phyloP scores from a whole-genome alignment of 2,329 filamentous ascomycete genomes.

The Penicillium palitans region DNA sequence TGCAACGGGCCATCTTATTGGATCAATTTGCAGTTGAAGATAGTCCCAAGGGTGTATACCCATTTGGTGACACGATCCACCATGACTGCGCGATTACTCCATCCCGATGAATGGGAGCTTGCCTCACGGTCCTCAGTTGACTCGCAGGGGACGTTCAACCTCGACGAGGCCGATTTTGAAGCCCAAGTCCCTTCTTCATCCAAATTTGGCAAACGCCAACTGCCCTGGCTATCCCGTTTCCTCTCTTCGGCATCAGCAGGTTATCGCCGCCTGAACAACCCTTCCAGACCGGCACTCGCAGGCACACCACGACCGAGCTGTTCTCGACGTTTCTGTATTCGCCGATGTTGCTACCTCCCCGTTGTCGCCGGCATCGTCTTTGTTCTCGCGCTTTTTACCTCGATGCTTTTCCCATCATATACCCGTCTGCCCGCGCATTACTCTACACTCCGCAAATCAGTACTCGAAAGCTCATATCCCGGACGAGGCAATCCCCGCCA shows the following conservation, averaged over 20 bases:
- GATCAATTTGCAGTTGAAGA: conserved; percentile 1
- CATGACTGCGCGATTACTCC: conserved; percentile 42
- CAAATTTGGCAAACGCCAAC: conserved; percentile 24
- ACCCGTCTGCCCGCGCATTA: conserved; percentile 57
- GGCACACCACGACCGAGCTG: conserved; percentile 26
- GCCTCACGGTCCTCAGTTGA: conserved; percentile 42
- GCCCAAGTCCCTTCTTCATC: conserved; percentile 35
- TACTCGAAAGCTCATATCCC: conserved; percentile 31
- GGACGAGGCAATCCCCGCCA: conserved; percentile 54
- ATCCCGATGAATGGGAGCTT: conserved; percentile 46
- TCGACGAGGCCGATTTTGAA: conserved; percentile 46
- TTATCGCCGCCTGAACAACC: conserved; percentile 34
- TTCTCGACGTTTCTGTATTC: conserved; percentile 31
- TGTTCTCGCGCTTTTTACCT: conserved; percentile 43
- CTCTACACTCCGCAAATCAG: conserved; percentile 35
- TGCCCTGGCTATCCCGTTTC: conserved; percentile 32
- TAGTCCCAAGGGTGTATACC: conserved; percentile 16
- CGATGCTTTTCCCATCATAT: conserved; percentile 58
- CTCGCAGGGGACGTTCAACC: conserved; percentile 43
- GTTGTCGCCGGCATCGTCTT: conserved; percentile 31
- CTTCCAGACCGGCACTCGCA: conserved; percentile 27
- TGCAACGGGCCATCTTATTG: not conserved
- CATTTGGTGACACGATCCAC: conserved; percentile 13
- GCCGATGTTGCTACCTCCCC: conserved; percentile 34
- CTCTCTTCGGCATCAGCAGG: conserved; percentile 31